Evolutionary conservation across 345 rosid genomes (phyloP).

Genomic region (Populus pruinosa): DNA sequence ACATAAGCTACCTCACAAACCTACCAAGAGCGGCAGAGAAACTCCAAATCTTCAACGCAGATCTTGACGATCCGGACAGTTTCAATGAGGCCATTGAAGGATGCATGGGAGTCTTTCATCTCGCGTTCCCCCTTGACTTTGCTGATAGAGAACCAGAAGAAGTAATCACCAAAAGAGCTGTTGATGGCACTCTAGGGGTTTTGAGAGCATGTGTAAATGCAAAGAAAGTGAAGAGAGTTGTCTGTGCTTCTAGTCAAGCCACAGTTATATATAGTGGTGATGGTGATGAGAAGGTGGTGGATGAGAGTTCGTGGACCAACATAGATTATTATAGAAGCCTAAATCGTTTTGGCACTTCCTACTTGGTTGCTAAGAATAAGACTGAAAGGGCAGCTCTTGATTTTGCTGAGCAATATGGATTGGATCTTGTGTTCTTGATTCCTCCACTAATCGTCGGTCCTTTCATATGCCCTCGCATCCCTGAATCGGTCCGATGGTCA

Average conservation of each 20-base stretch:
- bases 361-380: slow-evolving; percentile 34
- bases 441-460: slow-evolving; percentile 48
- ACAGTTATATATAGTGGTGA: slow-evolving; percentile 24
- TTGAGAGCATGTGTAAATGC: slow-evolving; percentile 9
- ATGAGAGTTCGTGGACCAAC: slow-evolving; percentile 35
- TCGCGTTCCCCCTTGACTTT: slow-evolving; percentile 50
- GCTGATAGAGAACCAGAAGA: slow-evolving; percentile 9
- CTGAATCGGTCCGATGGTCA: slow-evolving; percentile 31
- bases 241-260: slow-evolving; percentile 19
- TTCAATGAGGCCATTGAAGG: slow-evolving; percentile 53
- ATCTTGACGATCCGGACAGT: slow-evolving; percentile 44
- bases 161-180: not conserved
- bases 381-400: slow-evolving; percentile 42
- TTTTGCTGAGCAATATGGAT: slow-evolving; percentile 33
- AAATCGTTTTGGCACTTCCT: slow-evolving; percentile 27
- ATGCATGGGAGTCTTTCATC: slow-evolving; percentile 56
- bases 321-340: slow-evolving; percentile 27
- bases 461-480: slow-evolving; percentile 45
- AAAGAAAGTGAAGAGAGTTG: slow-evolving; percentile 20
- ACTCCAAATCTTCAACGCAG: slow-evolving; percentile 42
- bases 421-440: slow-evolving; percentile 36
- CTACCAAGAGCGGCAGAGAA: slow-evolving; percentile 16
- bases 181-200: slow-evolving; percentile 18
- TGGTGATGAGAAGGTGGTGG: slow-evolving; percentile 6
- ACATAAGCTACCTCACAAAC: slow-evolving; percentile 20